Percentiles rank a stretch among this genome's conserved stretches.
phyloP scores from a whole-genome alignment of 2,329 filamentous ascomycete species.

The Saccharata proteae region DNA sequence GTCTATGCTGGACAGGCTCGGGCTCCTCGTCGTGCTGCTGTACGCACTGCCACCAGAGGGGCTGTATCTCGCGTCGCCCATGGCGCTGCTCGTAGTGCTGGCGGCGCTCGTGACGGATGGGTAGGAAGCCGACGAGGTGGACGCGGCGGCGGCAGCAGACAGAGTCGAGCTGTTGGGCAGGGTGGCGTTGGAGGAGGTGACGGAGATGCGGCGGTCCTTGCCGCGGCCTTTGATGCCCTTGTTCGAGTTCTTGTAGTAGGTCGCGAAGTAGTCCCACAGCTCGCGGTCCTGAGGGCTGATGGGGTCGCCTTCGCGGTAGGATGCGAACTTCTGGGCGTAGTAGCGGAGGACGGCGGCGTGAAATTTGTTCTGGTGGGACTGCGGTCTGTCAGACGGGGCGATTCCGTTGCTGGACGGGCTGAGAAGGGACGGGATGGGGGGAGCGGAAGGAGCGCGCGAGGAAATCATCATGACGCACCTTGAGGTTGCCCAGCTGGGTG shows the following conservation, averaged over 20 bases:
- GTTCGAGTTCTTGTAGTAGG: slow-evolving; percentile 94
- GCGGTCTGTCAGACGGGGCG: slow-evolving; percentile 10
- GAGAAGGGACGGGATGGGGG: not conserved
- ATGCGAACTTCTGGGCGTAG: slow-evolving; percentile 59
- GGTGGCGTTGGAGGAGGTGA: slow-evolving; percentile 13
- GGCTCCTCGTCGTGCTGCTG: slow-evolving; percentile 2
- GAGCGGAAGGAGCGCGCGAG: not conserved
- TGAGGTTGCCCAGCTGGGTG: slow-evolving; percentile 82
- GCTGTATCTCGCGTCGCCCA: no score
- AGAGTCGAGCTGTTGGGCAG: not conserved
- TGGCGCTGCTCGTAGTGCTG: slow-evolving; percentile 1
- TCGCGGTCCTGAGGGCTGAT: slow-evolving; percentile 61
- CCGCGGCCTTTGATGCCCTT: slow-evolving; percentile 96
- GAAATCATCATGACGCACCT: slow-evolving; percentile 40
- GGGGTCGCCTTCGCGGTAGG: slow-evolving; percentile 46
- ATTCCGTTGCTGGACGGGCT: not conserved
- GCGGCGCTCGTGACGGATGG: slow-evolving; percentile 3
- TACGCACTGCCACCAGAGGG: not conserved
- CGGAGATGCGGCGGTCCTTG: slow-evolving; percentile 59
- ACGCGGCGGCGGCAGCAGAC: not conserved
- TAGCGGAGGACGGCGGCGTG: slow-evolving; percentile 61
- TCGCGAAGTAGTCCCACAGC: slow-evolving; percentile 72
- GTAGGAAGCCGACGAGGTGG: slow-evolving; percentile 2
- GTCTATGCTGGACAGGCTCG: slow-evolving; percentile 4
- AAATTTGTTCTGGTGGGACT: slow-evolving; percentile 92